Evolutionary conservation across 2,329 filamentous ascomycete genomes (phyloP).

Genomic region (Dothistroma septosporum): DNA sequence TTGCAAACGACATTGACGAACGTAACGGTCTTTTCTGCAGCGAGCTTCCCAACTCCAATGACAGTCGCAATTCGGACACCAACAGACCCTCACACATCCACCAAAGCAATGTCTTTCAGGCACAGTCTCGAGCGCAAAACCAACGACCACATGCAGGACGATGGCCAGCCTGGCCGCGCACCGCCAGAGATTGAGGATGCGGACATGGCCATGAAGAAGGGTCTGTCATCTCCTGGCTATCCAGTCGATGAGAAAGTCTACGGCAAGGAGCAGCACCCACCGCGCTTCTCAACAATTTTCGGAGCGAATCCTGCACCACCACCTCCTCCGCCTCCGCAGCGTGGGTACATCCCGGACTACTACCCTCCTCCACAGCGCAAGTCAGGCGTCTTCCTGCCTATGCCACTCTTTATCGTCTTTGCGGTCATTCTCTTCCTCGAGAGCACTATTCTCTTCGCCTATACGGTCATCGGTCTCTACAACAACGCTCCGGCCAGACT

Average conservation of each 20-base stretch:
- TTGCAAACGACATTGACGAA: slow-evolving; percentile 5
- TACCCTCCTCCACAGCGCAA: slow-evolving; percentile 25
- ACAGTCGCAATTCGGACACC: background rate
- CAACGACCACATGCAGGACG: slow-evolving; percentile 33
- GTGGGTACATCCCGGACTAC: slow-evolving; percentile 25
- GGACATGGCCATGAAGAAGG: slow-evolving; percentile 17
- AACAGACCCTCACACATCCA: background rate
- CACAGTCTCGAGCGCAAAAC: slow-evolving; percentile 31
- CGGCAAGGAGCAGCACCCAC: slow-evolving; percentile 30
- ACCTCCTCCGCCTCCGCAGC: slow-evolving; percentile 20
- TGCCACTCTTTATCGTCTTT: slow-evolving; percentile 33
- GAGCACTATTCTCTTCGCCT: slow-evolving; percentile 36
- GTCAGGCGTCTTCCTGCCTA: slow-evolving; percentile 33
- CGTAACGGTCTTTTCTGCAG: background rate
- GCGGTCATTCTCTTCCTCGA: slow-evolving; percentile 33
- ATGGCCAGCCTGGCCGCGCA: slow-evolving; percentile 18
- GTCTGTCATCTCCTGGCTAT: slow-evolving; percentile 7
- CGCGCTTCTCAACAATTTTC: slow-evolving; percentile 34
- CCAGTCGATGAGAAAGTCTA: slow-evolving; percentile 19
- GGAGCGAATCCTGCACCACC: slow-evolving; percentile 16
- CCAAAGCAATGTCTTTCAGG: slow-evolving; percentile 27
- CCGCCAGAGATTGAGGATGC: slow-evolving; percentile 19
- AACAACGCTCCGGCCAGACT: slow-evolving; percentile 31
- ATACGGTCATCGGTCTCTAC: slow-evolving; percentile 38
- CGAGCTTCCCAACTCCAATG: background rate